Base-by-base conservation (phyloP, 176 grass and related monocot genomes). In the Oryza australiensis region DNA sequence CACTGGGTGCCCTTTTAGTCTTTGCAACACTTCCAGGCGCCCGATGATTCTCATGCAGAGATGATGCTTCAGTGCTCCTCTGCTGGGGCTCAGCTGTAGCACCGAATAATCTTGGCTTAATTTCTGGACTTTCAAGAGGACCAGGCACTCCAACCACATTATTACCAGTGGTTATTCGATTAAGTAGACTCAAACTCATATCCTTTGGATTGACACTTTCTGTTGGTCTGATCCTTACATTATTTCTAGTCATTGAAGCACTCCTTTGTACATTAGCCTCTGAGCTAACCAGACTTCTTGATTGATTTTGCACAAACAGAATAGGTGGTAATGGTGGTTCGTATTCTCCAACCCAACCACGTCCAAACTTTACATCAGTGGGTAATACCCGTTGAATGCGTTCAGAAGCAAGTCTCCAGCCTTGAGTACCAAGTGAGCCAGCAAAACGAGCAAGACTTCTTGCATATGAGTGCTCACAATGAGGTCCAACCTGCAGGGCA, bases 371-470 rank as follows among this genome's bases (percentile, higher is more conserved):
- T 38, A 90, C 82, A 64, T 89, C 93, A 85, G 81, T 38, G 65
- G 97, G 97, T 76, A 99, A 85, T 34, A 84, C 90, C 87, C 78
- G 89, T 41, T 85, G 79, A 83, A 99, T 99, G 55, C 80, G 87
- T 34, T 94, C 87, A 84, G 93, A 95, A 24, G 87, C 84, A 43
- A 99, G 88, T 89, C 87, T 89, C 97, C 97, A 99, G 20, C 89
- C 91, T 64, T 82, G 84, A 62, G 91, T 70, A 41, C 97, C 97
- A 78, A 96, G 77, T 43, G 84, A 87, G 70, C 87, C 83, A 72
- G 97, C 89, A 94, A 99, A 99, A 65, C 86, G 74, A 86, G 97
- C 91, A 78, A 99, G 76, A 82, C 97, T 99, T 83, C 91, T 96
- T 83, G 97, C 85, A 76, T 99, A 99, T 7, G 76, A 84, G 43